Evolutionary conservation across 805 yeast species (phyloP).

Genomic region (Cyberlindnera suaveolens): DNA sequence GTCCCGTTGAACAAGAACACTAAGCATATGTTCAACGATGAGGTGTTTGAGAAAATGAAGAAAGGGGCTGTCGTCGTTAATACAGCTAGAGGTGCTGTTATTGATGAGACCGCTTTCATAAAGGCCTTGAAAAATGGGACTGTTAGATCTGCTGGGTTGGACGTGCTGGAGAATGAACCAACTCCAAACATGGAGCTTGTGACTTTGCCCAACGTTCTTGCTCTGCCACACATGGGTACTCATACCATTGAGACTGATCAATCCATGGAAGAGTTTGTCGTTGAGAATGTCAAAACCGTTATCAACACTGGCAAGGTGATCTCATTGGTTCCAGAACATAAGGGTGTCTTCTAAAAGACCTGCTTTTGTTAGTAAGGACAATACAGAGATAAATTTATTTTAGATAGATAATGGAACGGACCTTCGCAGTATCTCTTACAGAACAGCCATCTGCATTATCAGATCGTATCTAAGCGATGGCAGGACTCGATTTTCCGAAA

Average conservation of each 20-base stretch:
- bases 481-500: no score
- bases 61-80: conserved; percentile 70
- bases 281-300: conserved; percentile 56
- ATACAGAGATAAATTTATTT: neutral
- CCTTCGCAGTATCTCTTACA: no score
- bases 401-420: neutral
- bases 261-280: conserved; percentile 76
- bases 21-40: conserved; percentile 58
- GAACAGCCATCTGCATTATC: no score
- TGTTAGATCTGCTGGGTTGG: conserved; percentile 63
- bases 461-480: no score
- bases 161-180: conserved; percentile 75
- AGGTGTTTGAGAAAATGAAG: conserved; percentile 62
- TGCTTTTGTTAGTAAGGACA: neutral
- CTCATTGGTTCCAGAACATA: conserved; percentile 77
- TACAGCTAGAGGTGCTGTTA: conserved; percentile 85
- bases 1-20: conserved; percentile 74
- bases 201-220: conserved; percentile 59
- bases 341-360: conserved; percentile 4
- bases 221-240: conserved; percentile 89
- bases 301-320: conserved; percentile 62
- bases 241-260: conserved; percentile 66
- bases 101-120: conserved; percentile 57
- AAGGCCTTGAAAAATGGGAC: conserved; percentile 55
- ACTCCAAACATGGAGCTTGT: conserved; percentile 57